Evolutionary conservation across 345 rosid species (phyloP).

Genomic region (Eucalyptus polybractea): DNA sequence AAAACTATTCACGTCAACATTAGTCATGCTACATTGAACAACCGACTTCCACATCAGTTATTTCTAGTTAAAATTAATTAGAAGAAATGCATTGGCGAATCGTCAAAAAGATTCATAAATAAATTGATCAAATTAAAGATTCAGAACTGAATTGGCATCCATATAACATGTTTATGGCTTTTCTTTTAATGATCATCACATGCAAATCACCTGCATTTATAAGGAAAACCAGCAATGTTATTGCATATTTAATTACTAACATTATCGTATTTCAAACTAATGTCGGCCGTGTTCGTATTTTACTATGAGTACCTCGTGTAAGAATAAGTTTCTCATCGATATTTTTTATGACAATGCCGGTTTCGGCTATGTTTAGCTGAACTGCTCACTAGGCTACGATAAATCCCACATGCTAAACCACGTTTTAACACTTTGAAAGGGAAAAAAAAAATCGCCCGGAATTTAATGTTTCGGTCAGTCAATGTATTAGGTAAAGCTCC

Average conservation of each 20-base stretch:
- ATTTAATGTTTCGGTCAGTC: neutral
- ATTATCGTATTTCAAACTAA: neutral
- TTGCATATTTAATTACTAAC: neutral
- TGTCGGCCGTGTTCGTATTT: neutral
- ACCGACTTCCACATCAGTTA: accelerated
- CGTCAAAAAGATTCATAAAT: accelerated
- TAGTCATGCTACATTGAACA: accelerated
- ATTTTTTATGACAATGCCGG: neutral
- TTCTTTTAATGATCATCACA: neutral
- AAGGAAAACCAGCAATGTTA: neutral
- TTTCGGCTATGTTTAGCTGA: neutral
- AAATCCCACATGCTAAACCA: neutral
- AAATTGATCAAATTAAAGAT: accelerated
- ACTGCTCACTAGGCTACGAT: neutral
- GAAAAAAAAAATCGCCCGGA: neutral
- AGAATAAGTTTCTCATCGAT: neutral
- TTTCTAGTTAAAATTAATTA: accelerated
- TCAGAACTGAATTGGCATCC: accelerated
- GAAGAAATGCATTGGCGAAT: accelerated
- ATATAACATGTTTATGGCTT: accelerated
- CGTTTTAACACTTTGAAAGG: neutral
- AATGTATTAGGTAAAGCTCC: neutral
- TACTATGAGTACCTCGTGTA: neutral
- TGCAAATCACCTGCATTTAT: neutral
- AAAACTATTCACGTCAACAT: accelerated